These are phyloP conservation scores for Blastobotrys raffinosifermentans DNA, from an alignment of 1,139 yeast genomes.

Conservation along the genomic window DNA sequence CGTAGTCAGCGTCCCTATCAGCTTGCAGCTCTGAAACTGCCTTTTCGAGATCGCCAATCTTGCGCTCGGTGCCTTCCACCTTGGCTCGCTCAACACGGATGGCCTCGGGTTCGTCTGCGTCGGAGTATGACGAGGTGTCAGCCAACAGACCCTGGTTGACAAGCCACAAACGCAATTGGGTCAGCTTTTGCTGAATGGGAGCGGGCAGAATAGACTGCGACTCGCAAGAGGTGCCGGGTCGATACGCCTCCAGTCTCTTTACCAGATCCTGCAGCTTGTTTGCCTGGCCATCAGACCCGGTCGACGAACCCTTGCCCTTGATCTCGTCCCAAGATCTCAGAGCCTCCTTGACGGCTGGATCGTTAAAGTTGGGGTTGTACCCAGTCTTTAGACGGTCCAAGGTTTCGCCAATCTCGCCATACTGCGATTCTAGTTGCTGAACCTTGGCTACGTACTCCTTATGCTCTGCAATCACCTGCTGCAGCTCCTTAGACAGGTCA, in stretches of 20 bases:
- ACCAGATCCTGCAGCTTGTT: slow-evolving; percentile 5
- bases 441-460: slow-evolving; percentile 23
- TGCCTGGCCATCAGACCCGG: slow-evolving; percentile 3
- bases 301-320: slow-evolving; percentile 11
- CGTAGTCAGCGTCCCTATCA: slow-evolving; percentile 36
- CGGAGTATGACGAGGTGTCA: slow-evolving; percentile 5
- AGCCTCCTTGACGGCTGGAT: slow-evolving; percentile 75
- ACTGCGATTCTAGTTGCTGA: slow-evolving; percentile 17
- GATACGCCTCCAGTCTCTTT: slow-evolving; percentile 7
- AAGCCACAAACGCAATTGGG: slow-evolving; percentile 18
- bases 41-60: slow-evolving; percentile 13
- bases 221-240: slow-evolving; percentile 4
- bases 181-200: slow-evolving; percentile 8
- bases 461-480: slow-evolving; percentile 28
- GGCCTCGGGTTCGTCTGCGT: slow-evolving; percentile 4
- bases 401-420: slow-evolving; percentile 38
- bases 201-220: slow-evolving; percentile 4
- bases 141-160: slow-evolving; percentile 25
- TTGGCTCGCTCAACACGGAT: slow-evolving; percentile 3
- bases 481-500: slow-evolving; percentile 4
- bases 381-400: slow-evolving; percentile 45
- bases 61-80: slow-evolving; percentile 6
- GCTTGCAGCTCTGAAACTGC: slow-evolving; percentile 18
- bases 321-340: slow-evolving; percentile 49
- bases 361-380: slow-evolving; percentile 88